Percentiles rank a stretch among this genome's conserved stretches.
These are phyloP conservation scores for Lachancea lanzarotensis DNA, from an alignment of 805 yeast species.

Conservation along the genomic window DNA sequence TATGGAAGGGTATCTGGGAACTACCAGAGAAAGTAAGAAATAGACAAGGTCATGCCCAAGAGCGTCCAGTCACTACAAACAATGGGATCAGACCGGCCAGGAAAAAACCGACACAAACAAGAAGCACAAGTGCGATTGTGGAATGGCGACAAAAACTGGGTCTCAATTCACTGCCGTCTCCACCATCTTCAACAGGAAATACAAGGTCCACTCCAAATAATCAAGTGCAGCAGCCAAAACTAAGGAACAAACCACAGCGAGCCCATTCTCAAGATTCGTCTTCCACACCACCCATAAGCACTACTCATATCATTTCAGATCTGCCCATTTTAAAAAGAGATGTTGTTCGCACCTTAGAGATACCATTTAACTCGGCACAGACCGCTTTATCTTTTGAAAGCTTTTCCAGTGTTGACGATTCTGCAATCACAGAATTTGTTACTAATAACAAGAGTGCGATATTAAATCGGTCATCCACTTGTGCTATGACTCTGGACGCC, in stretches of 20 bases:
- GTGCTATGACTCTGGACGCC: conserved; percentile 8
- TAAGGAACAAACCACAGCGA: neutral
- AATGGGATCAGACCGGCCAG: conserved; percentile 26
- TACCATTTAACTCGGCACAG: conserved; percentile 17
- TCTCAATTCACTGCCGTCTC: conserved; percentile 11
- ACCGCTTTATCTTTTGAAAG: conserved; percentile 1
- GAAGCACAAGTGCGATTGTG: conserved; percentile 32
- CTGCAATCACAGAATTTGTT: conserved; percentile 5
- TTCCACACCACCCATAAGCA: neutral
- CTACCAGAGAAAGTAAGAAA: conserved; percentile 29
- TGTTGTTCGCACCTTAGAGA: conserved; percentile 21
- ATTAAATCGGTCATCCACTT: conserved; percentile 1
- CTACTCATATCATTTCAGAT: neutral
- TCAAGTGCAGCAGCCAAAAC: neutral
- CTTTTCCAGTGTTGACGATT: conserved; percentile 7
- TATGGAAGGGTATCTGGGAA: conserved; percentile 80
- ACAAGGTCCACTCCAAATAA: neutral
- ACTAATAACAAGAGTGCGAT: neutral
- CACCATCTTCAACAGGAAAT: conserved; percentile 6
- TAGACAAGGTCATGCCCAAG: neutral
- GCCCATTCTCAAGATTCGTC: neutral
- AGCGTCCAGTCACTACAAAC: conserved; percentile 15
- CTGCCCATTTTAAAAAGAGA: conserved; percentile 24
- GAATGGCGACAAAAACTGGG: conserved; percentile 34
- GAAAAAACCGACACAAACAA: conserved; percentile 27